Conservation (phyloP, 768 basidiomycete genomes). For the Pleurotus ostreatus region DNA sequence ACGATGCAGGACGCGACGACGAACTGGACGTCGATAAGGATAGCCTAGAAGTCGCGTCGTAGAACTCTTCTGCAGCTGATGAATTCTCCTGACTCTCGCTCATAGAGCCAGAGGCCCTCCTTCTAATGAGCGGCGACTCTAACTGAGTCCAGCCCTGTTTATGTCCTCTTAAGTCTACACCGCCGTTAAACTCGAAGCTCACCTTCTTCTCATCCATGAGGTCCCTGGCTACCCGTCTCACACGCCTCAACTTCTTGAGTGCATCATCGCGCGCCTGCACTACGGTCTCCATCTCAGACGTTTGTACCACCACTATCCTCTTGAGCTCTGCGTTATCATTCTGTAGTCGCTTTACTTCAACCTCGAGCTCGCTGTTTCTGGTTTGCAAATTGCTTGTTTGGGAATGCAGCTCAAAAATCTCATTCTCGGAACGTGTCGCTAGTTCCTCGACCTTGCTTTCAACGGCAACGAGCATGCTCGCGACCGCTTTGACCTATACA, state of each 20-base stretch:
- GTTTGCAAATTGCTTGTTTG: slow-evolving; percentile 36
- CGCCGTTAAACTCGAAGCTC: slow-evolving; percentile 14
- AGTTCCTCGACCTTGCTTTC: slow-evolving; percentile 14
- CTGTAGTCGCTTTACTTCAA: slow-evolving; percentile 23
- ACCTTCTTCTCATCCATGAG: slow-evolving; percentile 36
- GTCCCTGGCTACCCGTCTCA: slow-evolving; percentile 36
- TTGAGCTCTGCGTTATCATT: slow-evolving; percentile 31
- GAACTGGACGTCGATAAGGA: background rate
- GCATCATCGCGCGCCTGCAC: slow-evolving; percentile 28
- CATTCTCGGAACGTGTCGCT: slow-evolving; percentile 9
- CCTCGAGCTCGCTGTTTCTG: slow-evolving; percentile 18
- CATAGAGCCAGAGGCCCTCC: too few relatives aligned
- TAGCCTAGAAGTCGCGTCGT: background rate
- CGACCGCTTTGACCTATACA: slow-evolving; percentile 12
- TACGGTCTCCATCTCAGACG: slow-evolving; percentile 26
- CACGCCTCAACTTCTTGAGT: slow-evolving; percentile 28
- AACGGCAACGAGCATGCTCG: slow-evolving; percentile 10
- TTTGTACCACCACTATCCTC: slow-evolving; percentile 17
- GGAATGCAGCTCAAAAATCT: slow-evolving; percentile 13
- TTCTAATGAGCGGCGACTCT: too few relatives aligned
- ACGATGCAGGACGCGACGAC: background rate
- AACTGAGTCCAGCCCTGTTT: too few relatives aligned
- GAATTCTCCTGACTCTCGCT: too few relatives aligned
- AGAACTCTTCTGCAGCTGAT: background rate
- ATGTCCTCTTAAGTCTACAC: too few relatives aligned